A percentile compares a stretch with the other conserved stretches of the same genome.
Evolutionary conservation across 164 flowering plant genomes (phyloP).

Genomic region (Santalum album): DNA sequence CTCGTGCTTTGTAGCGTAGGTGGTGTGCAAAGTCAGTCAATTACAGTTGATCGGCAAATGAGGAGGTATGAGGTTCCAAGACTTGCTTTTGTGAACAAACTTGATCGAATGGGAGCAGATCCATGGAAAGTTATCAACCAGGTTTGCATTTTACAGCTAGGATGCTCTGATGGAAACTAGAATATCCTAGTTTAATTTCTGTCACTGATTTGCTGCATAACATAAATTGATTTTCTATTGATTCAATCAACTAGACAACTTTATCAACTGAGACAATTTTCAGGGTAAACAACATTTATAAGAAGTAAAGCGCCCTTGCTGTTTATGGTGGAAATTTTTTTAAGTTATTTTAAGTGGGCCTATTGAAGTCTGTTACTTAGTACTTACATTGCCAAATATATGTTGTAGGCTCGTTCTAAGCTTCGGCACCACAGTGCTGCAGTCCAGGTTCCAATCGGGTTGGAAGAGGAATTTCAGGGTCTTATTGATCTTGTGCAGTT

Average conservation of each 20-base stretch:
- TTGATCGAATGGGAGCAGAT: slow-evolving; percentile 99
- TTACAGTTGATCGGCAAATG: slow-evolving; percentile 98
- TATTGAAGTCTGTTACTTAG: background rate
- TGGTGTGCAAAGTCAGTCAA: slow-evolving; percentile 99
- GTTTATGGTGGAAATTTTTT: too few relatives aligned
- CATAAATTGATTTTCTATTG: too few relatives aligned
- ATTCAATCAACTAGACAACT: too few relatives aligned
- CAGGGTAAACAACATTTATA: too few relatives aligned
- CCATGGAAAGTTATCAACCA: slow-evolving; percentile 97
- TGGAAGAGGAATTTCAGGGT: slow-evolving; percentile 92
- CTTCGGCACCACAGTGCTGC: slow-evolving; percentile 98
- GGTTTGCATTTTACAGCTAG: slow-evolving; percentile 26
- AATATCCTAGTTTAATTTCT: too few relatives aligned
- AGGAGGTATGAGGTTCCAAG: slow-evolving; percentile 97
- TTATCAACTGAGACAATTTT: too few relatives aligned
- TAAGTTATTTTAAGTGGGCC: background rate
- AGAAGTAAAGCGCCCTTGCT: too few relatives aligned
- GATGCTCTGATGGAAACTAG: too few relatives aligned
- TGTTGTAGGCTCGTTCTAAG: slow-evolving; percentile 74
- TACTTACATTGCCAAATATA: background rate
- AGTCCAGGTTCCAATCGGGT: slow-evolving; percentile 95
- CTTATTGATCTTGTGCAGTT: slow-evolving; percentile 86
- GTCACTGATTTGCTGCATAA: too few relatives aligned
- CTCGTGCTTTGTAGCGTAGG: slow-evolving; percentile 99
- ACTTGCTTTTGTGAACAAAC: slow-evolving; percentile 92